Conservation (phyloP, 2,329 filamentous ascomycete genomes). For the Mollisia scopiformis region DNA sequence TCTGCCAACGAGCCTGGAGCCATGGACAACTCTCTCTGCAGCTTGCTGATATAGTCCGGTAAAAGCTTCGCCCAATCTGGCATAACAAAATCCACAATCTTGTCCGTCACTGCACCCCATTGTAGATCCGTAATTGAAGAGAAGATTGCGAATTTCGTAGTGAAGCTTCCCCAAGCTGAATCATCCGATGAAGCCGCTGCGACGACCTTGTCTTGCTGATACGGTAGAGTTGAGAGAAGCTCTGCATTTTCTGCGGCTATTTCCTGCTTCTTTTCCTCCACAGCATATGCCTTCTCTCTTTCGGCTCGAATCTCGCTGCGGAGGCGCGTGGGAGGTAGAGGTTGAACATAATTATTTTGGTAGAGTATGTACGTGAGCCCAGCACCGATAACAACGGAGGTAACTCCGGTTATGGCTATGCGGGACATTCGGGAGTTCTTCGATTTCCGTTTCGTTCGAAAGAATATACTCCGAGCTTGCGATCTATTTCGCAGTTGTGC, state of each 20-base stretch:
- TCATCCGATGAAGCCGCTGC: conserved; percentile 22
- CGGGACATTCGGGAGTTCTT: conserved; percentile 25
- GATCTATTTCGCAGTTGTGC: neutral
- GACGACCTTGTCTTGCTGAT: conserved; percentile 20
- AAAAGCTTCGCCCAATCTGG: conserved; percentile 82
- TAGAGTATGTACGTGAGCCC: conserved; percentile 36
- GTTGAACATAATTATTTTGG: conserved; percentile 34
- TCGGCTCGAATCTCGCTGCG: conserved; percentile 29
- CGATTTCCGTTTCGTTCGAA: conserved; percentile 20
- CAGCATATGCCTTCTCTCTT: conserved; percentile 17
- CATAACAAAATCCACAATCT: conserved; percentile 71
- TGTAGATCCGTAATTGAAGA: conserved; percentile 57
- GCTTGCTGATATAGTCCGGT: conserved; percentile 77
- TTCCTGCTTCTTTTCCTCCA: conserved; percentile 27
- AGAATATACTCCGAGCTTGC: conserved; percentile 21
- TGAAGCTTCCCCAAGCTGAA: conserved; percentile 36
- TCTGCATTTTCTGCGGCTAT: conserved; percentile 29
- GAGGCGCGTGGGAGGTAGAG: conserved; percentile 33
- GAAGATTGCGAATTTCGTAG: conserved; percentile 42
- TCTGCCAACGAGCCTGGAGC: conserved; percentile 85
- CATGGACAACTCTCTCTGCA: conserved; percentile 87
- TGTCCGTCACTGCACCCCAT: conserved; percentile 57
- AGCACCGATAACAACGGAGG: conserved; percentile 29
- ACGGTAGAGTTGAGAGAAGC: conserved; percentile 30
- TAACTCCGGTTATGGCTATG: conserved; percentile 25